Base-by-base conservation (phyloP, 352 stramenopile genomes). In the Pythium guiyangense region DNA sequence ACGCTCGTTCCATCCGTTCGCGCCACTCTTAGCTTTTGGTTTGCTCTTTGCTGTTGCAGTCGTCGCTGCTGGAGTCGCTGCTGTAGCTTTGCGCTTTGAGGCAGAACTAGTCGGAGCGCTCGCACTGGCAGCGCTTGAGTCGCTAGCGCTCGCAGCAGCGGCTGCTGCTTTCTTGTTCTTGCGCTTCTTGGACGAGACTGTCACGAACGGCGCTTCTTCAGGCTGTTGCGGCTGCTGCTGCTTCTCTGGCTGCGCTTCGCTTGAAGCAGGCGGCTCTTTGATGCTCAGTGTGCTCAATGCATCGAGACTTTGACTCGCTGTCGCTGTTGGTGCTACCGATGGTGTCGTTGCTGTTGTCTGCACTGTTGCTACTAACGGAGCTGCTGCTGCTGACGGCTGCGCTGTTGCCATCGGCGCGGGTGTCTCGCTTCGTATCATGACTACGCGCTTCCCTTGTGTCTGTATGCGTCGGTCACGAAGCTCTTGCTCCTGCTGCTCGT, bases 21-120 rank as follows among this genome's bases (percentile, higher is more conserved):
- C 15, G 29, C 44, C 15, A 9, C 11, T 60, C 54, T 60, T 54
- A 10, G 54, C 11, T 45, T 60, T 60, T 40, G 22, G 22, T 60
- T 60, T 60, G 46, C 22, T 35, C 17, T 60, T 60, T 8, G 40
- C 27, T 50, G 56, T n/a, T 8, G 20, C 20, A n/a, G n/a, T n/a
- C n/a, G n/a, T n/a, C n/a, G n/a, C n/a, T n/a, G n/a, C 17, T 8
- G n/a, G 27, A 5, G 20, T 26, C 10, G 39, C 18, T 10, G 42
- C 9, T 10, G 42, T 15, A 14, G 52, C 34, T 15, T 56, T 63
- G 42, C 49, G 56, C 34, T 51, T 62, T 45, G 56, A 39, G 9
- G 34, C 18, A n/a, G n/a, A n/a, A n/a, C 37, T 15, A n/a, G n/a
- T n/a, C n/a, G n/a, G n/a, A n/a, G n/a, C n/a, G n/a, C n/a, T n/a